A percentile compares a stretch with the other conserved stretches of the same genome.
Conservation (phyloP, 129 eudicot species). For the Kitagawia praeruptora region DNA sequence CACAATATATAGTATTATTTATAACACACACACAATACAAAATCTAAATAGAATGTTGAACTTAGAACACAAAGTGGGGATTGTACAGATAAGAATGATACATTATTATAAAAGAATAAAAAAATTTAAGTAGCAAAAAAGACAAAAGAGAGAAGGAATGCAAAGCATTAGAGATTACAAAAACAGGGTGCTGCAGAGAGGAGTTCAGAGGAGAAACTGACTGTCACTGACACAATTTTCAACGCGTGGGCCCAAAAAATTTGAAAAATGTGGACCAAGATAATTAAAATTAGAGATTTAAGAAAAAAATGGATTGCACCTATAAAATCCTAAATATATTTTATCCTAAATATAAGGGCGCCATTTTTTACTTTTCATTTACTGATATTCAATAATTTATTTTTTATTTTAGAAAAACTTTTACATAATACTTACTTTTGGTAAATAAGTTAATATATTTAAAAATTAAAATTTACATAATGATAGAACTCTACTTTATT, state of each 20-base stretch:
- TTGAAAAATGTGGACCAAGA: neutral
- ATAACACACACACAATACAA: neutral
- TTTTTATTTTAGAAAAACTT: no score
- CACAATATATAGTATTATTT: neutral
- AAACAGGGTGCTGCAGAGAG: neutral
- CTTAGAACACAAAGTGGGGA: neutral
- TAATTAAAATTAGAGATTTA: neutral
- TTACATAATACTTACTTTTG: no score
- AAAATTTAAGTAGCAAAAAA: neutral
- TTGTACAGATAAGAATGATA: neutral
- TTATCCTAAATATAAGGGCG: no score
- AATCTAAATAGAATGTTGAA: neutral
- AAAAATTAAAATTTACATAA: no score
- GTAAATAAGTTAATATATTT: no score
- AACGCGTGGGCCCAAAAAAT: slow-evolving; percentile 32
- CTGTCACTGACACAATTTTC: slow-evolving; percentile 54
- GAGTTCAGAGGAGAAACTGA: slow-evolving; percentile 46
- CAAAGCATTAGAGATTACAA: slow-evolving; percentile 9
- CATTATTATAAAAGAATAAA: no score
- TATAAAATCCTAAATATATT: neutral
- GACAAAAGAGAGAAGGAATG: neutral
- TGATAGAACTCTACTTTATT: no score
- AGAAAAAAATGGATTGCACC: neutral
- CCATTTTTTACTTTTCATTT: no score
- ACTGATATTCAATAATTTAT: no score